Evolutionary conservation across 108 stramenopile species (phyloP), one percentile per base, ranked within the genome.

Genomic region (Discostella stelligeroides): DNA sequence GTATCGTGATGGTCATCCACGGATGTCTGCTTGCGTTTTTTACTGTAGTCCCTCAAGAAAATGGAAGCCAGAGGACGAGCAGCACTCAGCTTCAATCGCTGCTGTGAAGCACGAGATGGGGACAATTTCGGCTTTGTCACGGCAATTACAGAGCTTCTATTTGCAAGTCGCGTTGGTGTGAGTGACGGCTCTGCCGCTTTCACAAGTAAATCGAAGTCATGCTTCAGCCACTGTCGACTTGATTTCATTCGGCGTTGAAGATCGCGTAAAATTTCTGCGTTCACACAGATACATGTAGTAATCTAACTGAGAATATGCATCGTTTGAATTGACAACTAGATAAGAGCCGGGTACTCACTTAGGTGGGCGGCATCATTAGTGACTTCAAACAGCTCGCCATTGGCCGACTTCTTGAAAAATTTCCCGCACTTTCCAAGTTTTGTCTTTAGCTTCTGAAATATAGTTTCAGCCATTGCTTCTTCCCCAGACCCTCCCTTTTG

Each of bases 401-500:
- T 20, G 1, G 13, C 21, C 23, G 38, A 54, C 41, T 66, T 66
- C 65, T 66, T 66, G 51, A 66, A 66, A 23, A 66, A 66, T 53
- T 37, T 38, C 7, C 65, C 65, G 10, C 50, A 39, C 23, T 39
- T 54, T 17, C 65, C 65, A 51, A 66, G 50, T 39, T 12, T 23
- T 18, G 12, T 66, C 39, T 66, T 66, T 38, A 66, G 23, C 23
- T 6, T 14, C n/a, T 27, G 40, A 20, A 54, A 54, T 12, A 66
- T 28, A 37, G 18, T 39, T 20, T 54, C 24, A 18, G 49, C 38
- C 48, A 37, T 54, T 23, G 39, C 51, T 23, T 42, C 40, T 40
- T 66, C 53, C 18, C 53, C 34, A 17, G 55, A 28, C 28, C 48
- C 45, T 34, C 64, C 51, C 40, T 54, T 42, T 24, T 41, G 39